phyloP scores from a whole-genome alignment of 768 basidiomycete genomes.

The Boletales sp. region DNA sequence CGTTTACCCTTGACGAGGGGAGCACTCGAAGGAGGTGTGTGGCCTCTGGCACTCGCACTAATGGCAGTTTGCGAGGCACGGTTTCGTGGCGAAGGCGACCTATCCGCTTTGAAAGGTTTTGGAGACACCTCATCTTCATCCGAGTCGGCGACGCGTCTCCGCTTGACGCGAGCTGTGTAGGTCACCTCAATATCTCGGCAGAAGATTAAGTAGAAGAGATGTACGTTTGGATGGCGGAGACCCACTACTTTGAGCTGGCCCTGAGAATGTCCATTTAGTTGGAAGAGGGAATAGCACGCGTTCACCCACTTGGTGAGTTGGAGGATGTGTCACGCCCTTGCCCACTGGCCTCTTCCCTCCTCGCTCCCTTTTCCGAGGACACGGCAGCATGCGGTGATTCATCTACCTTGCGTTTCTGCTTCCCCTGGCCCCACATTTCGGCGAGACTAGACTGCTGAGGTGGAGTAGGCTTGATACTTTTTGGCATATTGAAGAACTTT shows the following conservation, averaged over 20 bases:
- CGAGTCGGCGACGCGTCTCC: conserved; percentile 49
- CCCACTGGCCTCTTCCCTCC: conserved; percentile 14
- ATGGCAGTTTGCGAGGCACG: background rate
- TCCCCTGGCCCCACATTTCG: conserved; percentile 68
- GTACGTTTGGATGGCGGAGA: conserved; percentile 21
- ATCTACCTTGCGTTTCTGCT: conserved; percentile 29
- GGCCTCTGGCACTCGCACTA: background rate
- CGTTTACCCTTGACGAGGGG: conserved; percentile 13
- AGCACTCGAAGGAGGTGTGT: background rate
- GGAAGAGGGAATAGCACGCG: background rate
- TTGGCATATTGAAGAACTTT: conserved; percentile 76
- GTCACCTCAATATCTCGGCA: no score
- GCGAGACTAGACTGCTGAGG: conserved; percentile 77
- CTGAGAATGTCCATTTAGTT: conserved; percentile 8
- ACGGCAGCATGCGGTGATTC: conserved; percentile 20
- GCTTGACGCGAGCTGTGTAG: conserved; percentile 41
- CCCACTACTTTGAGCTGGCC: conserved; percentile 39
- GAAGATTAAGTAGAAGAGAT: background rate
- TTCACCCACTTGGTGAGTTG: conserved; percentile 11
- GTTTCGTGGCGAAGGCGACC: background rate
- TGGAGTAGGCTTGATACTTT: conserved; percentile 56
- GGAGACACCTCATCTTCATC: conserved; percentile 42
- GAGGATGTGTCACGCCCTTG: conserved; percentile 4
- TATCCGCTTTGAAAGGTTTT: conserved; percentile 1
- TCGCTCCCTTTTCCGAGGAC: conserved; percentile 22